Base-by-base conservation (phyloP, 1,139 yeast genomes). In the Hemisphaericaspora xylanilytica region DNA sequence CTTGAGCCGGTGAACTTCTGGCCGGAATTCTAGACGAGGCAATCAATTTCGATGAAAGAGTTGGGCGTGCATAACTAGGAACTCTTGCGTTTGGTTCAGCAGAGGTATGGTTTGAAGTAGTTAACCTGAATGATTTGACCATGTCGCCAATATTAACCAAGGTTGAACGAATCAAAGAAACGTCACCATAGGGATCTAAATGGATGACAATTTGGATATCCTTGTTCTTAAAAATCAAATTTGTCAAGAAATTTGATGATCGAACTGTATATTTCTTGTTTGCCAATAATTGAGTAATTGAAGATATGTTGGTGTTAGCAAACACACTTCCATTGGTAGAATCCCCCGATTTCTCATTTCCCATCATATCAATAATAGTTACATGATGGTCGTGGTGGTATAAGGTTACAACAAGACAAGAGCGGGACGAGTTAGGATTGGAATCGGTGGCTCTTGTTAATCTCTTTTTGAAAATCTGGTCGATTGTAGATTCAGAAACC, bases 11-110 rank as follows among this genome's bases (percentile, higher is more conserved):
- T 3, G 32, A n/a, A 11, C 8, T n/a, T 18, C 24, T 29, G 3
- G 16, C 3, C 5, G 18, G 17, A 13, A 4, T 18, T 18, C 15
- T 17, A 5, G 32, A 17, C 13, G 32, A 17, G 4, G 18, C 6
- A 18, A 29, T 29, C 11, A 18, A 17, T 11, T 33, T 38, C 3
- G 43, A 46, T 7, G 65, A 43, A 5, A 51, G 41, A 0, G 70
- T 65, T 11, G 71, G 69, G 36, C 53, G 54, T 3, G 70, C 64
- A 37, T 66, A 62, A 46, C 55, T 52, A 9, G 67, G 67, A 21
- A 54, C 35, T 16, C 28, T 38, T 11, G 31, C 8, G 9, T 45
- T 12, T 13, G 40, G 42, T 11, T 29, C 18, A 5, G 16, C 11
- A 5, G 38, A 15, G 15, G 10, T 9, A 5, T 5, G 9, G 6